A percentile compares a stretch with the other conserved stretches of the same genome.
Conservation (phyloP, 305 asterid species). For the Fraxinus angustifolia region DNA sequence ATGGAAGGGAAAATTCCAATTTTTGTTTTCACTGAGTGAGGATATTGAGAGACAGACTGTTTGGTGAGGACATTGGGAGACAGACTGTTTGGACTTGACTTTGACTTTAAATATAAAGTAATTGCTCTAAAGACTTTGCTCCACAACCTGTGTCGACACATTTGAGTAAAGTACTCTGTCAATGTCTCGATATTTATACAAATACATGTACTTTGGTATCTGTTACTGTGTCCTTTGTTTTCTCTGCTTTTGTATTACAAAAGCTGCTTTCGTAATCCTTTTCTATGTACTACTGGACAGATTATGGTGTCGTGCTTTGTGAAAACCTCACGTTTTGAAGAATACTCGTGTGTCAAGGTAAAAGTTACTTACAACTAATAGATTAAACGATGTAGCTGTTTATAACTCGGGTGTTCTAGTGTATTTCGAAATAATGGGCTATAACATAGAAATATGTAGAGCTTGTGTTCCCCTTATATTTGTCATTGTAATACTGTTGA, state of each 20-base stretch:
- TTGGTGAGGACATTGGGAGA: not conserved
- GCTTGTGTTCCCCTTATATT: not conserved
- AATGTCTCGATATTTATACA: conserved; percentile 10
- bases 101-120: not conserved
- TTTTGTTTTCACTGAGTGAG: not conserved
- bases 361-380: conserved; percentile 20
- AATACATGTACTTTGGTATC: not conserved
- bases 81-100: not conserved
- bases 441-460: not conserved
- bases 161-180: not conserved
- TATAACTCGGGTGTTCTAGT: not conserved
- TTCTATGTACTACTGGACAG: conserved; percentile 34
- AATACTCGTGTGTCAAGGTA: conserved; percentile 92
- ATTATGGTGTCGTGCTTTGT: conserved; percentile 91
- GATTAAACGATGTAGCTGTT: not conserved
- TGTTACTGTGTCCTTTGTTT: not conserved
- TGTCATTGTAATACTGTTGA: not conserved
- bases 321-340: conserved; percentile 91
- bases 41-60: not conserved
- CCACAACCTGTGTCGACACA: not conserved
- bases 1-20: not conserved
- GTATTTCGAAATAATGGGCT: not conserved
- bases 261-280: not conserved
- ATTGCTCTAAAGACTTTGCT: not conserved
- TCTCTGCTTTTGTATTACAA: not conserved